Base-by-base conservation (phyloP, 2,329 filamentous ascomycete genomes). In the Phaeosphaeria sp. region DNA sequence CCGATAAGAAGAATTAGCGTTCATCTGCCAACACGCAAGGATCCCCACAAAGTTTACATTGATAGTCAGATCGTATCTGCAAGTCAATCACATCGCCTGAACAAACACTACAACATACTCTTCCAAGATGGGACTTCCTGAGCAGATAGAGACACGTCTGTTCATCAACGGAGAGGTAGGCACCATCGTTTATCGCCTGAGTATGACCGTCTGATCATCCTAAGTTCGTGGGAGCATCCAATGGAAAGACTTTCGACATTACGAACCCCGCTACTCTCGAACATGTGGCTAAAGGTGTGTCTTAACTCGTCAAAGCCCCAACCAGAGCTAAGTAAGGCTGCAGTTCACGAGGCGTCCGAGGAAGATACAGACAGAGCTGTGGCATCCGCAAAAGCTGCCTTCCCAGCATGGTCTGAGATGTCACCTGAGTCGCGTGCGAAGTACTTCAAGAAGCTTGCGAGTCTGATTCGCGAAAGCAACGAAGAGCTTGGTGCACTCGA, bases 211-310 rank as follows among this genome's bases (percentile, higher is more conserved):
- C 39, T 63, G 68, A 21, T 68, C 44, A 3, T 8, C 24, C n/a
- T 40, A 9, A 74, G 71, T 75, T 74, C 43, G 62, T 62, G 43
- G 71, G 73, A 58, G 66, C 71, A 15, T 74, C 71, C 2, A 56
- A 74, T 58, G 70, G 71, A 20, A 75, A 73, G 51, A 75, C 70
- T 0, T 74, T 93, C 76, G 90, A 93, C 72, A 83, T 94, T 61
- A 81, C 88, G 77, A 91, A 94, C 77, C 91, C 91, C 18, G 90
- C 91, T 51, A 93, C 91, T 64, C 91, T 93, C 80, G 89, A 92
- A 78, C 86, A 92, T 61, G 88, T 93, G 57, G 93, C 91, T 13
- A 87, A 91, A 57, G 91, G 93, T 52, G 6, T 9, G 9, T 21
- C 5, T 9, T 5, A 9, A 8, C 42, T 17, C 9, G 6, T 20